Evolutionary conservation across 2,329 filamentous ascomycete species (phyloP).

Genomic region (Clonostachys rosea): DNA sequence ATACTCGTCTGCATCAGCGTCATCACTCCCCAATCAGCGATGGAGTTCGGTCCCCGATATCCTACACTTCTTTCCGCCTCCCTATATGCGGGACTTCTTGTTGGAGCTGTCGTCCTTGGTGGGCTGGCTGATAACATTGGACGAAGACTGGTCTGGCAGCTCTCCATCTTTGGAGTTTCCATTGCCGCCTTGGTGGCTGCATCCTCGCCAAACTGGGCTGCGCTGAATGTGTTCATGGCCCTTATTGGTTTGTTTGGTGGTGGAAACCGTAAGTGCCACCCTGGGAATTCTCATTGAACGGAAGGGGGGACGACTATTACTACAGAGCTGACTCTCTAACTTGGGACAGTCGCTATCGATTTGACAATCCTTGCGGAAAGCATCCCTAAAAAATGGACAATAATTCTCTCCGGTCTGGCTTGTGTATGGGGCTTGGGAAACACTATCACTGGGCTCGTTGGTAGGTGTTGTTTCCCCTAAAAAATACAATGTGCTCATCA

Average conservation of each 20-base stretch:
- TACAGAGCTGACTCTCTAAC: not conserved
- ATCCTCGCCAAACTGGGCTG: constrained; percentile 9
- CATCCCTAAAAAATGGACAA: constrained; percentile 8
- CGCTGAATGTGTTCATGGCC: constrained; percentile 7
- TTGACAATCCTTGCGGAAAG: constrained; percentile 10
- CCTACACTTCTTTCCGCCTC: constrained; percentile 5
- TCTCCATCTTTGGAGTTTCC: constrained; percentile 10
- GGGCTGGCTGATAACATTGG: constrained; percentile 8
- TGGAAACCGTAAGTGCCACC: constrained; percentile 7
- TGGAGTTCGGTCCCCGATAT: constrained; percentile 10
- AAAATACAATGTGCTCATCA: no score
- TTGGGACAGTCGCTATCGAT: constrained; percentile 10
- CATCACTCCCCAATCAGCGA: constrained; percentile 9
- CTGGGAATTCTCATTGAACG: no score
- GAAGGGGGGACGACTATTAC: not conserved
- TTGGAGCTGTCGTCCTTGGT: constrained; percentile 7
- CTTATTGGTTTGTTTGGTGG: constrained; percentile 8
- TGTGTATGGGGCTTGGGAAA: constrained; percentile 10
- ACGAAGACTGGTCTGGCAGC: constrained; percentile 8
- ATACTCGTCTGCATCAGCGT: constrained; percentile 10
- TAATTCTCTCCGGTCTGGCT: constrained; percentile 8
- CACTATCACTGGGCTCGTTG: constrained; percentile 8
- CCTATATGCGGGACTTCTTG: constrained; percentile 7
- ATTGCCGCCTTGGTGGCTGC: constrained; percentile 6
- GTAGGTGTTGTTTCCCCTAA: constrained; percentile 3